Conservation (phyloP, 176 grass and related monocot genomes). For the Oryza punctata region DNA sequence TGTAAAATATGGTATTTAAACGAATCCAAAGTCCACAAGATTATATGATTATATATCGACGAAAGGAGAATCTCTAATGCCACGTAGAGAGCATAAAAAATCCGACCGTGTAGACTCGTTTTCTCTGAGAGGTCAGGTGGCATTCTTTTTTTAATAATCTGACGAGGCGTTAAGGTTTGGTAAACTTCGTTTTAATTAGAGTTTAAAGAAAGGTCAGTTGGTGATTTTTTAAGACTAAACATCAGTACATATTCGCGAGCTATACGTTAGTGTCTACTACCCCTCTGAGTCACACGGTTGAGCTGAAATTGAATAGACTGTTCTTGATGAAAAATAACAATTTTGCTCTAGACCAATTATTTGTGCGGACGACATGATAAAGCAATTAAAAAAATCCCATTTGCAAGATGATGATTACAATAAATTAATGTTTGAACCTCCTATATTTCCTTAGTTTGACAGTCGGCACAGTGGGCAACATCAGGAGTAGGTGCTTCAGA, state of each 20-base stretch:
- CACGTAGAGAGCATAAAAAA: not conserved
- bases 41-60: not conserved
- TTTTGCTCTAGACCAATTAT: not conserved
- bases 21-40: not conserved
- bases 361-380: not conserved
- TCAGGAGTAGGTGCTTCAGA: not conserved
- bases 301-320: not conserved
- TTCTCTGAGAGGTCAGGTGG: too few relatives aligned
- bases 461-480: not conserved
- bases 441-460: not conserved
- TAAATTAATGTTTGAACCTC: not conserved
- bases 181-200: not conserved
- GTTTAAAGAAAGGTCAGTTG: not conserved
- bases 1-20: not conserved
- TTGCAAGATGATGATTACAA: not conserved
- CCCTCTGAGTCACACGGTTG: not conserved
- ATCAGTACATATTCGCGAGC: not conserved
- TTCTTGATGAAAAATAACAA: not conserved
- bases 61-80: not conserved
- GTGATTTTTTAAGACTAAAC: not conserved
- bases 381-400: not conserved
- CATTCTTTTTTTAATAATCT: not conserved
- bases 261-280: not conserved
- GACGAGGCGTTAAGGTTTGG: not conserved
- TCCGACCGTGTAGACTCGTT: too few relatives aligned